These are phyloP conservation scores for Phialophora expanda DNA, from an alignment of 2,329 filamentous ascomycete species.

Conservation along the genomic window DNA sequence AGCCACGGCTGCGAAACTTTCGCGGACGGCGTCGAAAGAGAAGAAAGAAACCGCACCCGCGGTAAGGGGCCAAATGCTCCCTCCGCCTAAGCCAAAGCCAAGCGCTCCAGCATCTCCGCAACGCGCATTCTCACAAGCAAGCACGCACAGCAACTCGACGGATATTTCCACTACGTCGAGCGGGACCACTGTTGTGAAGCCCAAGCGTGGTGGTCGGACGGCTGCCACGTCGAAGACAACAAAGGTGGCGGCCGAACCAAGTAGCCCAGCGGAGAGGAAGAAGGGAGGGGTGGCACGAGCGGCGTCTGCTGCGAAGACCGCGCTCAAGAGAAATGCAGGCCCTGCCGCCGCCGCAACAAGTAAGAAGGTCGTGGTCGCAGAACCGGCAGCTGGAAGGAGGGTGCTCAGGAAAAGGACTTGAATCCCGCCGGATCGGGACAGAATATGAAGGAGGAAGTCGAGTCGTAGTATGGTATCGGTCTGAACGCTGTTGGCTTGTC, in stretches of 20 bases:
- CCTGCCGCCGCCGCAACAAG: slow-evolving; percentile 40
- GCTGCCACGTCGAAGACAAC: slow-evolving; percentile 23
- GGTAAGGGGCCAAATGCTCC: slow-evolving; percentile 36
- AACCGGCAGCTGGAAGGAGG: slow-evolving; percentile 46
- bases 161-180: slow-evolving; percentile 33
- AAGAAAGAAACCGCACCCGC: slow-evolving; percentile 33
- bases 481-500: background rate
- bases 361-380: slow-evolving; percentile 43
- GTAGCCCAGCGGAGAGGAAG: slow-evolving; percentile 24
- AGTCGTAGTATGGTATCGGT: background rate
- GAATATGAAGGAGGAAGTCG: background rate
- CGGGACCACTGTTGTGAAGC: slow-evolving; percentile 36
- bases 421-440: background rate
- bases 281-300: slow-evolving; percentile 31
- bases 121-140: slow-evolving; percentile 34
- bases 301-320: slow-evolving; percentile 30
- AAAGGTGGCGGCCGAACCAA: slow-evolving; percentile 18
- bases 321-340: slow-evolving; percentile 40
- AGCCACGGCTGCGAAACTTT: slow-evolving; percentile 31
- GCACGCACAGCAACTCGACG: slow-evolving; percentile 32
- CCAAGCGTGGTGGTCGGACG: slow-evolving; percentile 32
- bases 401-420: slow-evolving; percentile 46
- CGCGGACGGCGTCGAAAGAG: slow-evolving; percentile 37
- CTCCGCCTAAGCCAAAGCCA: slow-evolving; percentile 34
- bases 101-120: slow-evolving; percentile 30